These are phyloP conservation scores for Penicillium sp. DNA, from an alignment of 2,329 filamentous ascomycete genomes.

Conservation along the genomic window DNA sequence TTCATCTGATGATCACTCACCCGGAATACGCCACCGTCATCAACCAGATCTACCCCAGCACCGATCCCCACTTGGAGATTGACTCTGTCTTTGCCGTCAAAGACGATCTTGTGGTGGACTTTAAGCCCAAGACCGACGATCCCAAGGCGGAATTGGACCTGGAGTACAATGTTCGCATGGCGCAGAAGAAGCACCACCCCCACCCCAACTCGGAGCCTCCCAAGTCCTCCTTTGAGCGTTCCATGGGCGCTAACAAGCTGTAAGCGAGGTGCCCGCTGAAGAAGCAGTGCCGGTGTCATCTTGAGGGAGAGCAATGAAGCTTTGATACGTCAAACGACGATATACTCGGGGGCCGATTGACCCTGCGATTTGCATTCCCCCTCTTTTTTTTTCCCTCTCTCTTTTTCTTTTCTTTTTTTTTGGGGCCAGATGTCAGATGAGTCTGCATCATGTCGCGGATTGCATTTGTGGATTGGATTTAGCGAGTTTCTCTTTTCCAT, in stretches of 20 bases:
- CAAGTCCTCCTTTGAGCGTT: slow-evolving; percentile 36
- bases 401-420: no score
- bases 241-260: slow-evolving; percentile 18
- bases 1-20: slow-evolving; percentile 53
- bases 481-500: slow-evolving; percentile 4
- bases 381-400: background rate
- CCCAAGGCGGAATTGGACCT: slow-evolving; percentile 54
- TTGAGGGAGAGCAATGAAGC: background rate
- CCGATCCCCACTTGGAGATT: slow-evolving; percentile 53
- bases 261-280: background rate
- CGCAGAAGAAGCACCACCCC: slow-evolving; percentile 40
- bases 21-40: slow-evolving; percentile 52
- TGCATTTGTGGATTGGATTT: slow-evolving; percentile 16
- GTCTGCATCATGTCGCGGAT: slow-evolving; percentile 2
- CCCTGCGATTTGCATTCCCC: no score
- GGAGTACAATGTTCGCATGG: slow-evolving; percentile 56
- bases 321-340: no score
- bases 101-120: slow-evolving; percentile 54
- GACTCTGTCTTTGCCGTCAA: slow-evolving; percentile 59
- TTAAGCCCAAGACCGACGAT: slow-evolving; percentile 47
- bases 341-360: no score
- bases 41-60: slow-evolving; percentile 54
- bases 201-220: slow-evolving; percentile 36
- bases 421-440: background rate
- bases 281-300: slow-evolving; percentile 1